Evolutionary conservation across 805 yeast genomes (phyloP).

Genomic region (Candida cerambycidarum): DNA sequence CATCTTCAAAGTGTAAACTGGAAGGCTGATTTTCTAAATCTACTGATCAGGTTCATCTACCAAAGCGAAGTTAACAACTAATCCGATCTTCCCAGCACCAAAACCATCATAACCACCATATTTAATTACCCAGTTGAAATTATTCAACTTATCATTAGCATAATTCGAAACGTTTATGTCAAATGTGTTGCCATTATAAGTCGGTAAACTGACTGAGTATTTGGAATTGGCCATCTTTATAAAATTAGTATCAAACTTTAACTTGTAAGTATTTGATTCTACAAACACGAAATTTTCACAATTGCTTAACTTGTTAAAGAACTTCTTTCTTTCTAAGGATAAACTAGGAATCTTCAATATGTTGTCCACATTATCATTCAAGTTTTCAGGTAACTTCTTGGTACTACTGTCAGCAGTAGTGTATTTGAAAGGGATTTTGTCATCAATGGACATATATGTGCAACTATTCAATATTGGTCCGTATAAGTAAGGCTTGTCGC

Average conservation of each 20-base stretch:
- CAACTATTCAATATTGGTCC: constrained; percentile 62
- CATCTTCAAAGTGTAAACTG: too few species aligned
- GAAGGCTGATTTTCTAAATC: too few species aligned
- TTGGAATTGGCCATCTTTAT: constrained; percentile 50
- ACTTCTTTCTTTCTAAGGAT: constrained; percentile 40
- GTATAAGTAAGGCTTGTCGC: constrained; percentile 61
- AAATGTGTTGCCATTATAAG: constrained; percentile 42
- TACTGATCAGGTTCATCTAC: constrained; percentile 35
- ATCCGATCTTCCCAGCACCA: constrained; percentile 31
- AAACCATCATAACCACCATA: constrained; percentile 33
- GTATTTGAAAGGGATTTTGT: constrained; percentile 14
- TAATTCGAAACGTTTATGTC: constrained; percentile 43
- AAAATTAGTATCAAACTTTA: constrained; percentile 57
- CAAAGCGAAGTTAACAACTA: constrained; percentile 38
- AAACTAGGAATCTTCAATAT: constrained; percentile 24
- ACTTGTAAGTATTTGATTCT: constrained; percentile 36
- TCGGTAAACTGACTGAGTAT: constrained; percentile 54
- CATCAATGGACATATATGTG: constrained; percentile 41
- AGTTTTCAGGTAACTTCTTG: constrained; percentile 24
- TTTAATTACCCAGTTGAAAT: constrained; percentile 48
- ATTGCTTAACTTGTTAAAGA: constrained; percentile 38
- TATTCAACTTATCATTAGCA: constrained; percentile 44
- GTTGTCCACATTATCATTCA: constrained; percentile 22
- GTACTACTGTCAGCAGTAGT: constrained; percentile 12
- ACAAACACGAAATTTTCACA: constrained; percentile 43